phyloP scores from a whole-genome alignment of 495 filamentous ascomycete species.

The Lasiosphaeria hispida region DNA sequence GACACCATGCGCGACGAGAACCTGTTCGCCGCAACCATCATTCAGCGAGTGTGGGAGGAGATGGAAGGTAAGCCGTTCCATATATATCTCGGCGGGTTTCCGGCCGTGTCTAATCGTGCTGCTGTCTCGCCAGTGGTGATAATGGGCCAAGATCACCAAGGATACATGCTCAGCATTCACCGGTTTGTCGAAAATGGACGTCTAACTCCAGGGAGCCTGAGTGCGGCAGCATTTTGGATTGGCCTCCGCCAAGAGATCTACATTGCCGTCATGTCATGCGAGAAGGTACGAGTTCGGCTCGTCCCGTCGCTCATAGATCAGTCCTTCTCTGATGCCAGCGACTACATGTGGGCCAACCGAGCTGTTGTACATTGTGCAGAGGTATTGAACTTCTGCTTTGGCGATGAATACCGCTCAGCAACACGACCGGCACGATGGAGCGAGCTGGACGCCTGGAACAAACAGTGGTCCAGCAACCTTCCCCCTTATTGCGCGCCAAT shows the following conservation, averaged over 20 bases:
- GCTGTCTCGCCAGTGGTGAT: conserved; percentile 30
- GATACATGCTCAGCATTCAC: conserved; percentile 53
- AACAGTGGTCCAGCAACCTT: conserved; percentile 33
- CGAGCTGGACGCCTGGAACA: conserved; percentile 30
- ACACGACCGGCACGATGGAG: conserved; percentile 29
- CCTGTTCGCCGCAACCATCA: conserved; percentile 59
- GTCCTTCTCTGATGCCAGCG: conserved; percentile 38
- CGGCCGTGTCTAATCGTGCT: conserved; percentile 14
- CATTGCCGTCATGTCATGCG: conserved; percentile 50
- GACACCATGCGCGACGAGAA: conserved; percentile 58
- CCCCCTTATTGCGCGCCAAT: conserved; percentile 41
- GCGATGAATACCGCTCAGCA: conserved; percentile 19
- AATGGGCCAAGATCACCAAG: conserved; percentile 37
- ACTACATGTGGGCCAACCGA: conserved; percentile 53
- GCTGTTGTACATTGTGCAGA: conserved; percentile 53
- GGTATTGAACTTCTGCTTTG: conserved; percentile 53
- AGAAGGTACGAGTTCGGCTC: conserved; percentile 42
- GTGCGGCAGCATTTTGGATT: conserved; percentile 56
- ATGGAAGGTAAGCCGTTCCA: conserved; percentile 47
- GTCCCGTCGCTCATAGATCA: conserved; percentile 44
- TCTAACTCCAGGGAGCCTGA: conserved; percentile 40
- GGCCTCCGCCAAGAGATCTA: conserved; percentile 58
- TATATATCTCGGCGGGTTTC: neutral
- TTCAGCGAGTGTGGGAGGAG: conserved; percentile 60
- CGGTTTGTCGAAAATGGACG: conserved; percentile 36